Conservation (phyloP, 805 yeast species). For the Pichia scutulata region DNA sequence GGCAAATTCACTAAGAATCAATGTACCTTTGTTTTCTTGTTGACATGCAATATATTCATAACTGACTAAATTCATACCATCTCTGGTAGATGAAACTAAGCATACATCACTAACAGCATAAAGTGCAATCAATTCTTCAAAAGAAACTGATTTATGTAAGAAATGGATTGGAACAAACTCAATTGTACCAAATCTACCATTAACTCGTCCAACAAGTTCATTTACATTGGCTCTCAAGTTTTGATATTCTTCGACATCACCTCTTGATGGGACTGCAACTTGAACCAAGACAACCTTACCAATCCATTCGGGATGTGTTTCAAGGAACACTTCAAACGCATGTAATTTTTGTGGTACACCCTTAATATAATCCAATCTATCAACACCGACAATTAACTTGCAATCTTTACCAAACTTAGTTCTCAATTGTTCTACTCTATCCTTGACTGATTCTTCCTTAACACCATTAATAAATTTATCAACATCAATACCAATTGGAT, state of each 20-base stretch:
- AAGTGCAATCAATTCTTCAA: conserved; percentile 84
- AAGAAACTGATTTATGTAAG: conserved; percentile 85
- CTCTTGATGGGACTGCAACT: conserved; percentile 95
- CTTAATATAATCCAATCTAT: conserved; percentile 90
- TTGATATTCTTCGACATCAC: conserved; percentile 97
- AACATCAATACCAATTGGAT: conserved; percentile 98
- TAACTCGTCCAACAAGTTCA: conserved; percentile 92
- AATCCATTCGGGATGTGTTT: conserved; percentile 95
- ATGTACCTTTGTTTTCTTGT: conserved; percentile 67
- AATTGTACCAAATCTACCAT: conserved; percentile 92
- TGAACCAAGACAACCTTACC: conserved; percentile 95
- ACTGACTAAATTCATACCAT: conserved; percentile 96
- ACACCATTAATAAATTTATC: conserved; percentile 82
- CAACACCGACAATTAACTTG: conserved; percentile 93
- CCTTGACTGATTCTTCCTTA: conserved; percentile 49
- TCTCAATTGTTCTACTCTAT: conserved; percentile 56
- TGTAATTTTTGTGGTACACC: conserved; percentile 97
- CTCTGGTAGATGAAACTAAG: conserved; percentile 88
- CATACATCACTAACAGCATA: conserved; percentile 86
- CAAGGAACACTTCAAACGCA: conserved; percentile 87
- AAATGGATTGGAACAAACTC: conserved; percentile 98
- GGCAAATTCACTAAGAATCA: conserved; percentile 89
- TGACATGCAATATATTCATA: conserved; percentile 98
- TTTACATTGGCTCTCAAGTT: conserved; percentile 88
- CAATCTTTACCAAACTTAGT: conserved; percentile 59